A percentile compares a stretch with the other conserved stretches of the same genome.
Conservation (phyloP, 495 filamentous ascomycete species). For the Aspergillus taichungensis region DNA sequence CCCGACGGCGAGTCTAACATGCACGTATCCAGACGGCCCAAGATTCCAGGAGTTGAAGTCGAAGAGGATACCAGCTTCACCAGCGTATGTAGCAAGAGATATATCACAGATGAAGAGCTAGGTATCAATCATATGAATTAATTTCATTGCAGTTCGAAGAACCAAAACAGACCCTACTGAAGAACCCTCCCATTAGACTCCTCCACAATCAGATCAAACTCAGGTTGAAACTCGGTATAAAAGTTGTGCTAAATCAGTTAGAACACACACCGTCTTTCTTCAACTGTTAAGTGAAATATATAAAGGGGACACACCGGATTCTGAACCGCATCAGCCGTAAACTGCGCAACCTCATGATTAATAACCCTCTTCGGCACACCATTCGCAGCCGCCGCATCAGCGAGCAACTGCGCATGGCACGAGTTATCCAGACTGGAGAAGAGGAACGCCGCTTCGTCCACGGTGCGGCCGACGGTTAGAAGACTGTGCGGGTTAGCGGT, state of each 20-base stretch:
- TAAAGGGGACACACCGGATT: slow-evolving; percentile 14
- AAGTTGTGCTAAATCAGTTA: slow-evolving; percentile 28
- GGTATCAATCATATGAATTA: no score
- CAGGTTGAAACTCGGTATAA: slow-evolving; percentile 39
- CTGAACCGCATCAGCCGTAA: slow-evolving; percentile 32
- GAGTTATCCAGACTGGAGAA: slow-evolving; percentile 57
- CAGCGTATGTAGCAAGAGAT: no score
- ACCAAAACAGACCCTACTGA: slow-evolving; percentile 8
- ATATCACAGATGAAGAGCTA: no score
- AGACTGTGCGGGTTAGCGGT: slow-evolving; percentile 18
- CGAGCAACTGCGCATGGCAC: slow-evolving; percentile 58
- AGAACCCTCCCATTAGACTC: slow-evolving; percentile 35
- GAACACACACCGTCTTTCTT: no score
- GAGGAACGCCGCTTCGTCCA: slow-evolving; percentile 62
- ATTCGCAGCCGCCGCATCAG: slow-evolving; percentile 51
- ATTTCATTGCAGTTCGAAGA: no score
- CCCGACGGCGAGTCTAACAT: no score
- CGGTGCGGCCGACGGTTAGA: slow-evolving; percentile 52
- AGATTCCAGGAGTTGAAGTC: no score
- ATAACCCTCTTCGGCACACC: slow-evolving; percentile 50
- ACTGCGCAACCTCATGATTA: slow-evolving; percentile 25
- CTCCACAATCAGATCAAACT: slow-evolving; percentile 37
- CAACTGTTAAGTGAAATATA: no score
- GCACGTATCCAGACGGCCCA: no score
- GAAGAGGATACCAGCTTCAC: no score